Evolutionary conservation across 2,329 filamentous ascomycete genomes (phyloP).

Genomic region (Apiospora marii): DNA sequence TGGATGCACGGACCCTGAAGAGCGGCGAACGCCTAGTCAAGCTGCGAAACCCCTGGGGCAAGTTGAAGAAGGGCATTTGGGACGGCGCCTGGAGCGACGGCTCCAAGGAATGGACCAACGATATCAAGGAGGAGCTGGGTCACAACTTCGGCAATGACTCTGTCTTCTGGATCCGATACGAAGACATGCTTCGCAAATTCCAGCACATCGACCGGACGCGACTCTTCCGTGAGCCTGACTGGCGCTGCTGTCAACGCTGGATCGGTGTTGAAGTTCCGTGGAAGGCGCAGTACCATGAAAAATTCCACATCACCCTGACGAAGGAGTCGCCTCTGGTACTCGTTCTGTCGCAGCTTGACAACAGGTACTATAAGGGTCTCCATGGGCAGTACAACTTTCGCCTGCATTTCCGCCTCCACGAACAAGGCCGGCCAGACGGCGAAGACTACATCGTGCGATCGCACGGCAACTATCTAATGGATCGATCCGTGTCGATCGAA

Average conservation of each 20-base stretch:
- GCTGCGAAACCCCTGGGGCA: slow-evolving; percentile 68
- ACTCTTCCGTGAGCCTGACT: slow-evolving; percentile 65
- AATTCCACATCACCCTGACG: slow-evolving; percentile 65
- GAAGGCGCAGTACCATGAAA: slow-evolving; percentile 68
- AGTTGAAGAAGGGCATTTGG: slow-evolving; percentile 65
- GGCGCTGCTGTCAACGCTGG: slow-evolving; percentile 67
- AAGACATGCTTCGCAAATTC: slow-evolving; percentile 69
- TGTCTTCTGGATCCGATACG: slow-evolving; percentile 70
- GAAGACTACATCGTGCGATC: slow-evolving; percentile 68
- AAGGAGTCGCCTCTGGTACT: slow-evolving; percentile 65
- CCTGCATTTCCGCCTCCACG: slow-evolving; percentile 60
- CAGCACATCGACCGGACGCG: slow-evolving; percentile 68
- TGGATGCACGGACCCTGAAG: slow-evolving; percentile 62
- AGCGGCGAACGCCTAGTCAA: slow-evolving; percentile 63
- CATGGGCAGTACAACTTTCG: slow-evolving; percentile 64
- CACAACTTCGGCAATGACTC: slow-evolving; percentile 69
- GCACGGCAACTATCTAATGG: slow-evolving; percentile 66
- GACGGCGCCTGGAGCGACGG: slow-evolving; percentile 67
- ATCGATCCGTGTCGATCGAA: slow-evolving; percentile 65
- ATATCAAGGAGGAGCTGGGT: slow-evolving; percentile 63
- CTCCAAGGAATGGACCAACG: slow-evolving; percentile 67
- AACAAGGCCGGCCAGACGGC: slow-evolving; percentile 55
- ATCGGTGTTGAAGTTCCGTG: slow-evolving; percentile 69
- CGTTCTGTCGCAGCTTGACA: slow-evolving; percentile 68
- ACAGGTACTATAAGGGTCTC: slow-evolving; percentile 68